phyloP scores from a whole-genome alignment of 169 alveolate genomes.

The Plasmodium cynomolgi region DNA sequence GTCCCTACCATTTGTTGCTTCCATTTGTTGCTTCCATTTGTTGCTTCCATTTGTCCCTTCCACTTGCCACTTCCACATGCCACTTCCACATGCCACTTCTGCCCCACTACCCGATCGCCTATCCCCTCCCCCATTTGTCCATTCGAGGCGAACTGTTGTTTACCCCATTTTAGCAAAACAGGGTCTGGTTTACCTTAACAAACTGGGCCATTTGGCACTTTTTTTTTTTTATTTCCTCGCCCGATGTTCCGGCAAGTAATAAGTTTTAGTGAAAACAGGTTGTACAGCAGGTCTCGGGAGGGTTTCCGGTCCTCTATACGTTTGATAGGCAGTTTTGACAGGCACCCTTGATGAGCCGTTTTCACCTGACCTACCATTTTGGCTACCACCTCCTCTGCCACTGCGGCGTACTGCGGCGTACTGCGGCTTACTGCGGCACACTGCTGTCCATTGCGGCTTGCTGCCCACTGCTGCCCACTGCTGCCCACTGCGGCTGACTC shows the following conservation, averaged over 20 bases:
- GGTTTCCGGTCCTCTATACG: not conserved
- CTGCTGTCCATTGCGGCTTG: too few relatives aligned
- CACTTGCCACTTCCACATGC: not conserved
- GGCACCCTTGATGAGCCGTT: too few relatives aligned
- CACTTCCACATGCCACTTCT: not conserved
- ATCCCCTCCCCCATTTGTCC: not conserved
- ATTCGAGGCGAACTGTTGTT: not conserved
- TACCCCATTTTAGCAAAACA: not conserved
- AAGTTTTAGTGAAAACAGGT: slow-evolving; percentile 7
- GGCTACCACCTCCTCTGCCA: too few relatives aligned
- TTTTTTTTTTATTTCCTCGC: slow-evolving; percentile 9
- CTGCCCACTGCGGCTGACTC: too few relatives aligned
- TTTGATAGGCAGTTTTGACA: not conserved
- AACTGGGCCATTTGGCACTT: not conserved
- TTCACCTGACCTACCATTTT: too few relatives aligned
- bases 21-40: too few relatives aligned
- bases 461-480: too few relatives aligned
- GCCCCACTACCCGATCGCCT: not conserved
- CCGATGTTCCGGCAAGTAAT: not conserved
- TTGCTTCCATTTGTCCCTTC: not conserved
- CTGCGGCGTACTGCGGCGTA: too few relatives aligned
- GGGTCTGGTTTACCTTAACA: slow-evolving; percentile 6
- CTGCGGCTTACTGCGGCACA: too few relatives aligned
- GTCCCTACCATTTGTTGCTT: not conserved
- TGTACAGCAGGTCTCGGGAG: not conserved